These are phyloP conservation scores for Alternaria angustiovoidea DNA, from an alignment of 2,329 filamentous ascomycete species.

Conservation along the genomic window DNA sequence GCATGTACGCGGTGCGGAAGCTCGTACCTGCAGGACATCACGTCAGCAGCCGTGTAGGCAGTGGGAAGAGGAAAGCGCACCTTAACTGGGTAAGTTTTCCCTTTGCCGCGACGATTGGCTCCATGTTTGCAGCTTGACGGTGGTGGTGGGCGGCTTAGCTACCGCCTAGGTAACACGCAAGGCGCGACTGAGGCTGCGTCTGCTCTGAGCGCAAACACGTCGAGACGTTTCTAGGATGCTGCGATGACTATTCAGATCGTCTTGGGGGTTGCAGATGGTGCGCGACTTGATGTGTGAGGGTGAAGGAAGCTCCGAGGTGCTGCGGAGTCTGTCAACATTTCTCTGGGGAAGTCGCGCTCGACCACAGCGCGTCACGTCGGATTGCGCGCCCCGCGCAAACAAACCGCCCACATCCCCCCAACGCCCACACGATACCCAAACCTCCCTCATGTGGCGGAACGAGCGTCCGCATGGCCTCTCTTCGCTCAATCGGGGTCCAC, in stretches of 20 bases:
- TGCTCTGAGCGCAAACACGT: not conserved
- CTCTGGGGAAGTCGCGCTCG: constrained; percentile 31
- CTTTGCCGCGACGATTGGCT: constrained; percentile 70
- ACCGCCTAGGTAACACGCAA: not conserved
- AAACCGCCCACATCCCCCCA: constrained; percentile 10
- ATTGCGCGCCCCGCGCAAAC: constrained; percentile 28
- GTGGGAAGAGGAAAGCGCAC: constrained; percentile 13
- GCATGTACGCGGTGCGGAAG: constrained; percentile 65
- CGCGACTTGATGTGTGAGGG: constrained; percentile 2
- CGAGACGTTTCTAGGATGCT: not conserved
- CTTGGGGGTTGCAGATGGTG: not conserved
- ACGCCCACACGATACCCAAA: constrained; percentile 1
- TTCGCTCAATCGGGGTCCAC: constrained; percentile 91
- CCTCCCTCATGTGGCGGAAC: constrained; percentile 44
- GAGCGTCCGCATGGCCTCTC: constrained; percentile 75
- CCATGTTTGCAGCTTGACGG: constrained; percentile 59
- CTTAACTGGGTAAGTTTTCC: constrained; percentile 47
- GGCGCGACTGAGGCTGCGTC: not conserved
- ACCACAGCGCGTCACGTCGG: constrained; percentile 37
- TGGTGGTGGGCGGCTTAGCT: not conserved
- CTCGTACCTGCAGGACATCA: constrained; percentile 61
- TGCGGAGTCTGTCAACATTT: constrained; percentile 18
- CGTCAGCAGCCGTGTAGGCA: constrained; percentile 10
- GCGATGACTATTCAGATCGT: not conserved
- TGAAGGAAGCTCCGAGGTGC: constrained; percentile 23